phyloP scores from a whole-genome alignment of 805 yeast genomes.

The Pichia scutulata region DNA sequence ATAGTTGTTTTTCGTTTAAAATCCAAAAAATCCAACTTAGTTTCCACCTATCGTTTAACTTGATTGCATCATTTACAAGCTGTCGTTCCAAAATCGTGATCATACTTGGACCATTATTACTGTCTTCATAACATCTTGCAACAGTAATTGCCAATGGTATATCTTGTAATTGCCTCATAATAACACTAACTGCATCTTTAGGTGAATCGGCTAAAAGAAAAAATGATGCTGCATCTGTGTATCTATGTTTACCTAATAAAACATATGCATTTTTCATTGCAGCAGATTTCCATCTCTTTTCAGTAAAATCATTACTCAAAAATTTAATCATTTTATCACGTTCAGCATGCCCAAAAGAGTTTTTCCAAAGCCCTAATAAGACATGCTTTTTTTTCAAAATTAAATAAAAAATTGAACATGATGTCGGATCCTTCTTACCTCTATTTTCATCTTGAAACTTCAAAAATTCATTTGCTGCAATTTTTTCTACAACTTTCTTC shows the following conservation, averaged over 20 bases:
- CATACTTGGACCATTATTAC: conserved; percentile 50
- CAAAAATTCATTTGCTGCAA: conserved; percentile 66
- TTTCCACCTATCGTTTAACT: conserved; percentile 70
- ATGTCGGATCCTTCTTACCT: conserved; percentile 59
- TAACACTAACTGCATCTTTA: conserved; percentile 69
- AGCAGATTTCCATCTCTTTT: conserved; percentile 76
- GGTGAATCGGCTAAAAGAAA: conserved; percentile 72
- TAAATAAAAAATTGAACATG: conserved; percentile 65
- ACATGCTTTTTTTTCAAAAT: conserved; percentile 74
- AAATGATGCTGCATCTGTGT: conserved; percentile 80
- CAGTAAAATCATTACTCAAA: conserved; percentile 65
- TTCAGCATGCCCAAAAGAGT: conserved; percentile 67
- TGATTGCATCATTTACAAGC: conserved; percentile 49
- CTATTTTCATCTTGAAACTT: conserved; percentile 30
- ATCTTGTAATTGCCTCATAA: conserved; percentile 62
- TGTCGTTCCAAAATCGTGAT: conserved; percentile 39
- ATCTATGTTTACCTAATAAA: conserved; percentile 79
- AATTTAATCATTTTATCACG: conserved; percentile 76
- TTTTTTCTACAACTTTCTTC: conserved; percentile 48
- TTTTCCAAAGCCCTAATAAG: conserved; percentile 76
- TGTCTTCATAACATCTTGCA: conserved; percentile 63
- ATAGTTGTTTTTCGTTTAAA: conserved; percentile 36
- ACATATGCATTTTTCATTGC: conserved; percentile 92
- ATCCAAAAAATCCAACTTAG: conserved; percentile 78
- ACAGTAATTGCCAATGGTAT: conserved; percentile 70